Percentiles rank a stretch among this genome's conserved stretches.
These are phyloP conservation scores for Phytopythium cucurbitacearum DNA, from an alignment of 352 stramenopile species.

Conservation along the genomic window DNA sequence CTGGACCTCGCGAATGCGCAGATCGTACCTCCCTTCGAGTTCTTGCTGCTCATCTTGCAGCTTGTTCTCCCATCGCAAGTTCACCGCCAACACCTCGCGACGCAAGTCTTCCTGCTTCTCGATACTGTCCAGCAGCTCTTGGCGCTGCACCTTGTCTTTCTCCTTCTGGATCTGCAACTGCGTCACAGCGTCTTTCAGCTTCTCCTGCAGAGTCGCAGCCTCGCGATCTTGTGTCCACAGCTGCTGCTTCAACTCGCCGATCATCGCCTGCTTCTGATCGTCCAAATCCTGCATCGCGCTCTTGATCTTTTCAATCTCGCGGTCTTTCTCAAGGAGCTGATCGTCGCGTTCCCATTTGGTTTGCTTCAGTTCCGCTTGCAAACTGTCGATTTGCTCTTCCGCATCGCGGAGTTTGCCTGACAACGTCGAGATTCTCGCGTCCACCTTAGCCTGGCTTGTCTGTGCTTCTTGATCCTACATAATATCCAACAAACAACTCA, in stretches of 20 bases:
- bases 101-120: constrained; percentile 66
- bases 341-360: constrained; percentile 59
- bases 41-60: constrained; percentile 64
- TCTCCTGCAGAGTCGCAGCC: constrained; percentile 34
- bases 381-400: constrained; percentile 43
- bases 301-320: constrained; percentile 41
- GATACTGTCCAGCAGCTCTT: constrained; percentile 42
- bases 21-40: constrained; percentile 31
- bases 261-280: constrained; percentile 37
- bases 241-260: constrained; percentile 49
- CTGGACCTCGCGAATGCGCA: constrained; percentile 48
- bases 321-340: constrained; percentile 51
- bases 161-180: constrained; percentile 52
- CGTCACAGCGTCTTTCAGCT: constrained; percentile 34
- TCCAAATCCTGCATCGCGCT: constrained; percentile 52
- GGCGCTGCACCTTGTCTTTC: constrained; percentile 55
- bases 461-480: constrained; percentile 28
- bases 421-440: constrained; percentile 44
- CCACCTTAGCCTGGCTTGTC: constrained; percentile 12
- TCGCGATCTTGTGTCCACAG: constrained; percentile 45
- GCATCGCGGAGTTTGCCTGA: constrained; percentile 38
- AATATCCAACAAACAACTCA: not conserved
- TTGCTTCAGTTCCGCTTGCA: constrained; percentile 59
- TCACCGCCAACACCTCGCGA: constrained; percentile 54
- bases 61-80: constrained; percentile 66